Base-by-base conservation (phyloP, 129 eudicot genomes). In the Smallanthus sonchifolius region DNA sequence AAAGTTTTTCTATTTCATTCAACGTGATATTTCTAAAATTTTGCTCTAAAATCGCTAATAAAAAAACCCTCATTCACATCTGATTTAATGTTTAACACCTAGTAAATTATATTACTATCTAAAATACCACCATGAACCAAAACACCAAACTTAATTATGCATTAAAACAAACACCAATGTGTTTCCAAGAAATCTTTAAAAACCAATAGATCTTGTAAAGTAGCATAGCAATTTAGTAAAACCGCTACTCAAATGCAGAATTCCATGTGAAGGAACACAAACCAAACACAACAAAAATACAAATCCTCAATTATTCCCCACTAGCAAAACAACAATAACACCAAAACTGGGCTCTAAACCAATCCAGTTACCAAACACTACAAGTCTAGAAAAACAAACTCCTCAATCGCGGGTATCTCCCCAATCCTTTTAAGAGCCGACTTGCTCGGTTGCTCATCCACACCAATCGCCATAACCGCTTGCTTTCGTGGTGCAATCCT, bases 401-500 rank as follows among this genome's bases (percentile, higher is more conserved):
- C 60, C 13, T 54, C 60, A 5, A 54, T 6, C 4, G 60, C 60
- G 0, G 60, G 60, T 32, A 54, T 54, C 60, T 54, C 60, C 60
- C 60, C 60, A 2, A 54, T 54, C 32, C 13, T 54, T 54, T 54
- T 54, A 17, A 54, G 60, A 54, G 13, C 60, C 11, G 60, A 17
- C 32, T 54, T 78, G 83, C 92, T 89, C 6, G 96, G 96, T 63
- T 73, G 78, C 38, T 89, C 96, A 52, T 89, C 96, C 35, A 89
- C 96, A 16, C 96, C 96, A 65, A 89, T 89, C 0, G 96, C 86
- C 96, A 89, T 89, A 3, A 89, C 72, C 47, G 96, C 96, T 24
- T 86, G 96, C 64, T 85, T 89, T 64, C 92, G 74, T 6, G 92
- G 92, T 6, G 96, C 96, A 37, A 79, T 67, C 72, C 96, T 70